Evolutionary conservation across 2,329 filamentous ascomycete genomes (phyloP).

Genomic region (Didymella lethalis): DNA sequence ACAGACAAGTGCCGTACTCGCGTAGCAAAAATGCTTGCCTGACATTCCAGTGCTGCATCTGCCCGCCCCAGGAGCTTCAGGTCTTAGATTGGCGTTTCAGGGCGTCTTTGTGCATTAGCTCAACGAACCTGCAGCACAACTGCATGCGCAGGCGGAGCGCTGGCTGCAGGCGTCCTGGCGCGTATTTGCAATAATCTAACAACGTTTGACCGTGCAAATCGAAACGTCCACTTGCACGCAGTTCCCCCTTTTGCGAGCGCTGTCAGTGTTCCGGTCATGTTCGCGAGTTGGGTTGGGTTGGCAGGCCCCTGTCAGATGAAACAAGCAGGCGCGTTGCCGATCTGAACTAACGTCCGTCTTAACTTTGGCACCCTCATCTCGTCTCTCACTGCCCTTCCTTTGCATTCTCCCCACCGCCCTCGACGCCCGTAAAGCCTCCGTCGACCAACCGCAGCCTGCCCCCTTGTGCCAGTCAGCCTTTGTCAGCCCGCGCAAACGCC

Average conservation of each 20-base stretch:
- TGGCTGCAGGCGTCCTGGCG: conserved; percentile 17
- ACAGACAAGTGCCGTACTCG: conserved; percentile 15
- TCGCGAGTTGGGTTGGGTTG: not conserved
- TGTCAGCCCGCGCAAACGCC: conserved; percentile 10
- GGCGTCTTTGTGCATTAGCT: conserved; percentile 14
- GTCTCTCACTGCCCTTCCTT: conserved; percentile 12
- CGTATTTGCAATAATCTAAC: conserved; percentile 13
- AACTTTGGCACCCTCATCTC: conserved; percentile 20
- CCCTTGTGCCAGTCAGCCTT: not conserved
- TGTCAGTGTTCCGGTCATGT: conserved; percentile 10
- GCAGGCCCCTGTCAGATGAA: conserved; percentile 24
- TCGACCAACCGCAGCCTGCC: conserved; percentile 7
- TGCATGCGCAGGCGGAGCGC: conserved; percentile 6
- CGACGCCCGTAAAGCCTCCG: conserved; percentile 10
- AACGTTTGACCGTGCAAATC: conserved; percentile 16
- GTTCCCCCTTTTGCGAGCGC: conserved; percentile 19
- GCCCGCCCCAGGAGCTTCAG: conserved; percentile 14
- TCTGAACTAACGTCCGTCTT: conserved; percentile 16
- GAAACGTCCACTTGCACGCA: conserved; percentile 2
- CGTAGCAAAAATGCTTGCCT: conserved; percentile 15
- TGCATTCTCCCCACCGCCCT: conserved; percentile 4
- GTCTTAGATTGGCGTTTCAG: conserved; percentile 21
- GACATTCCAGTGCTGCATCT: conserved; percentile 6
- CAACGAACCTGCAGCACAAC: conserved; percentile 17
- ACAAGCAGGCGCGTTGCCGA: conserved; percentile 26